Percentiles rank a stretch among this genome's conserved stretches.
These are phyloP conservation scores for Drechslerella dactyloides DNA, from an alignment of 2,329 filamentous ascomycete genomes.

Conservation along the genomic window DNA sequence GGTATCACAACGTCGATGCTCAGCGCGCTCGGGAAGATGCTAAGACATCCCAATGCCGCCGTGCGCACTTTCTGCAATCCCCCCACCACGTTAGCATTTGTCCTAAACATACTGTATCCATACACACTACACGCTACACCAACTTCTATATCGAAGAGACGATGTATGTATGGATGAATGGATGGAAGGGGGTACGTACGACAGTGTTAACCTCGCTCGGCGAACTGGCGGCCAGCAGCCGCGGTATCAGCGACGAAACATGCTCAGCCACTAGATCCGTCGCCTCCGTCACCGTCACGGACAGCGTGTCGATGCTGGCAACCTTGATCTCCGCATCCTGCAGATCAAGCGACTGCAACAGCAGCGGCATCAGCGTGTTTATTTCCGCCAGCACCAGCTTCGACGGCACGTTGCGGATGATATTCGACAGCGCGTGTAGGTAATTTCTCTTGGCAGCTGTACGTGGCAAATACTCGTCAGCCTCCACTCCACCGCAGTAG, in stretches of 20 bases:
- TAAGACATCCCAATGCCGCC: slow-evolving; percentile 62
- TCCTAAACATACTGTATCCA: no score
- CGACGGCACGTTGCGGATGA: slow-evolving; percentile 67
- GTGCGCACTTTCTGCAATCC: slow-evolving; percentile 59
- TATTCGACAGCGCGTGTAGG: slow-evolving; percentile 68
- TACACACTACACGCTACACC: slow-evolving; percentile 21
- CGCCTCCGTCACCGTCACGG: slow-evolving; percentile 66
- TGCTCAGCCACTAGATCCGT: slow-evolving; percentile 60
- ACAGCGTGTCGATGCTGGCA: slow-evolving; percentile 67
- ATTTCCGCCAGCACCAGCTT: slow-evolving; percentile 68
- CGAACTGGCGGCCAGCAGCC: slow-evolving; percentile 51
- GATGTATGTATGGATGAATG: no score
- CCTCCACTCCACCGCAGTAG: no score
- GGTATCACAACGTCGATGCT: slow-evolving; percentile 64
- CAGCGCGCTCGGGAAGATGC: slow-evolving; percentile 61
- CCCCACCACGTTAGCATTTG: no score
- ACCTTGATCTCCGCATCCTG: slow-evolving; percentile 62
- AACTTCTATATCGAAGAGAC: neutral
- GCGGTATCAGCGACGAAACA: slow-evolving; percentile 53
- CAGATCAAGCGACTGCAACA: slow-evolving; percentile 70
- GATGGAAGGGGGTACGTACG: slow-evolving; percentile 25
- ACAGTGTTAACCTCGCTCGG: slow-evolving; percentile 40
- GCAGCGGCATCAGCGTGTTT: slow-evolving; percentile 65
- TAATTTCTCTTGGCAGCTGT: slow-evolving; percentile 65
- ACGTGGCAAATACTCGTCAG: neutral